Base-by-base conservation (phyloP, 805 yeast genomes). In the Naumovozyma castellii region DNA sequence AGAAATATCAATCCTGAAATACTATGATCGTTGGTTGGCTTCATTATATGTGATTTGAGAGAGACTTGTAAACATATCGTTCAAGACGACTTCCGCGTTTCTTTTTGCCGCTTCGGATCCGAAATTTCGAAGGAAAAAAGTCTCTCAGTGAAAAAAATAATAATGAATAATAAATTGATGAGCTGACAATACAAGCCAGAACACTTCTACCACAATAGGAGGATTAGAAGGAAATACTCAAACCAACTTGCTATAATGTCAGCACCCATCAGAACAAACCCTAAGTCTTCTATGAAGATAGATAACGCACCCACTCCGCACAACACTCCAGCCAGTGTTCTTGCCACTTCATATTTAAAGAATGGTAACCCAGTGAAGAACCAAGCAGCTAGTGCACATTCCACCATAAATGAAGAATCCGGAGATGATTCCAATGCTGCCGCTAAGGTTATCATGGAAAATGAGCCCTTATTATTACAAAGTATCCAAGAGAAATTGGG, bases 281-380 rank as follows among this genome's bases (percentile, higher is more conserved):
- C 57, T 6, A 54, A 50, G 34, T 54, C 59, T 18, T 59, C 73
- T 42, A 82, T 81, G 58, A 85, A 84, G 59, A 76, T 84, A 49
- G 82, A 90, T 47, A 77, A 79, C 54, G 97, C 98, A 5, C 98
- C 98, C 34, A 92, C 98, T 1, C 98, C 98, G 4, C 98, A 92
- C 60, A 92, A 92, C 71, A 92, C 98, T 1, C 98, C 98, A 13
- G 84, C 97, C 3, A 78, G 90, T 28, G 84, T 81, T 29, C 72
- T 85, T 32, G 78, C 77, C 45, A 45, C 41, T 32, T 80, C 88
- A 17, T 84, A 78, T 57, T 67, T 86, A 61, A 77, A 73, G 57
- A 68, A 72, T 41, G 71, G 71, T 37, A 72, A 76, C 49, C 76
- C 75, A 17, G 78, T 80, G 16, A 37, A 38, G 18, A 37, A 34